phyloP scores from a whole-genome alignment of 768 basidiomycete genomes.

The Cystofilobasidium ferigula region DNA sequence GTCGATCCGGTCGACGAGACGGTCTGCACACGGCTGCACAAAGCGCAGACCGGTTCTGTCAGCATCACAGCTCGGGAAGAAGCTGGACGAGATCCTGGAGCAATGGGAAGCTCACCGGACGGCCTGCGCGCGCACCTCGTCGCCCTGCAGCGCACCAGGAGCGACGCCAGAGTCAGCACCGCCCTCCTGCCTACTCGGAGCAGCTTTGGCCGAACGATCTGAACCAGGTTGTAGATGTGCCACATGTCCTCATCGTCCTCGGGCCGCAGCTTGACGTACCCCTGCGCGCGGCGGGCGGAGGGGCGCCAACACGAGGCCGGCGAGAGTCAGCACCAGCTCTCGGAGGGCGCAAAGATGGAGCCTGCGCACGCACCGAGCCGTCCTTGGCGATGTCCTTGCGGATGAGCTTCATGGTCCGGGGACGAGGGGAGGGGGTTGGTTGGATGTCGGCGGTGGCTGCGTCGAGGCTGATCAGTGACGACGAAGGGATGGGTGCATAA shows the following conservation, averaged over 20 bases:
- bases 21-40: conserved; percentile 65
- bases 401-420: conserved; percentile 78
- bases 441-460: not conserved
- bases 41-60: not conserved
- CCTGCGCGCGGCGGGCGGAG: conserved; percentile 46
- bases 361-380: conserved; percentile 53
- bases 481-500: too few relatives aligned
- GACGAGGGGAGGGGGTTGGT: not conserved
- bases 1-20: conserved; percentile 86
- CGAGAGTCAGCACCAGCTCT: not conserved
- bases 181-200: not conserved
- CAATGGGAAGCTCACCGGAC: conserved; percentile 50
- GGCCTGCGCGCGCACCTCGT: conserved; percentile 72
- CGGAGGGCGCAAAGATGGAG: not conserved
- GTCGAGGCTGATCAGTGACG: too few relatives aligned
- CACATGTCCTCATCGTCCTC: conserved; percentile 99
- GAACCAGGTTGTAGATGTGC: conserved; percentile 96
- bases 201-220: conserved; percentile 45
- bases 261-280: conserved; percentile 83
- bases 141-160: conserved; percentile 46
- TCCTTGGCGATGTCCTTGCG: conserved; percentile 73
- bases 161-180: not conserved
- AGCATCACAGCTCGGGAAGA: not conserved
- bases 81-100: not conserved
- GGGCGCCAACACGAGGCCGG: not conserved